Base-by-base conservation (phyloP, 306 rosid species). In the Ormosia semicastrata region DNA sequence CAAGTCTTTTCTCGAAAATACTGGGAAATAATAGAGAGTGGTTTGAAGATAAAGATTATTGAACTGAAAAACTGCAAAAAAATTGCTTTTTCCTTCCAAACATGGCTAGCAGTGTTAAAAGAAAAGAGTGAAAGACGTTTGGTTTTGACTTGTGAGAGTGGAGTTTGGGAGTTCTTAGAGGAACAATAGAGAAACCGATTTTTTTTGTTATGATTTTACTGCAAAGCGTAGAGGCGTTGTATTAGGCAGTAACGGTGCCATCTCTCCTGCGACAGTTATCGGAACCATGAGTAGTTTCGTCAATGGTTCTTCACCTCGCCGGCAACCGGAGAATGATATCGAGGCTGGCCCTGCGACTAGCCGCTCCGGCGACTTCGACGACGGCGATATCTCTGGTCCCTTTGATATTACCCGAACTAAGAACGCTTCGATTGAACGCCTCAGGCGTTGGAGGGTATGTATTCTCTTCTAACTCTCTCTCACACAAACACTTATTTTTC, bases 231-330 rank as follows among this genome's bases (percentile, higher is more conserved):
- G 33, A 50, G 60, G 24, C 12, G n/a, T 54, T 54, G 17, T 60
- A 33, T 53, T 75, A 36, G 12, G 5, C n/a, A 80, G 43, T 88
- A 76, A 92, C 91, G 89, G 97, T 84, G 94, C 87, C 91, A 91
- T 91, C 97, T 96, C 97, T 92, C 91, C 97, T 91, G 99, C 95
- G 97, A 92, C 93, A 93, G 98, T 74, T 87, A 75, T 8, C 2
- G 18, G 73, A 71, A 69, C 69, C 1, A 94, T 91, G 97, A 93
- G 87, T 74, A 4, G 54, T 12, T 46, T 52, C 24, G 66, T 12
- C 2, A 86, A 70, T 12, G 89, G 86, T 71, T 83, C 94, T 66
- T 91, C 97, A 17, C 92, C 92, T 33, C 75, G 33, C 80, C 78
- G 71, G 62, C 52, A 4, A 2, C 3, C 60, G 84, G 69, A 53